phyloP scores from a whole-genome alignment of 176 grass and related monocot genomes.

The Oryza glumipatula region DNA sequence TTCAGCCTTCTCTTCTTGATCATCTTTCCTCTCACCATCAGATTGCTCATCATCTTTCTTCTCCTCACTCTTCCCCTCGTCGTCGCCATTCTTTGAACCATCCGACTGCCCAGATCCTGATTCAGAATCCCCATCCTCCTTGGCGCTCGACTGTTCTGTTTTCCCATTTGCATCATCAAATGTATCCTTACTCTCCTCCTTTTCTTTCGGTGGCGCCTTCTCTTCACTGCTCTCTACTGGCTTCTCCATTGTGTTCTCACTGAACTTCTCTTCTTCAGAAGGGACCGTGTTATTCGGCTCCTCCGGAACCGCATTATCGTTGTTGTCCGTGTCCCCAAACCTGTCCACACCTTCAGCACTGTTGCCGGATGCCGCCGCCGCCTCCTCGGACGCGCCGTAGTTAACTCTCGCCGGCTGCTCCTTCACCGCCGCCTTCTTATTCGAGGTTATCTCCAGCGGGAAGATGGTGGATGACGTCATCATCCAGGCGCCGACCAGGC shows the following conservation, averaged over 20 bases:
- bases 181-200: constrained; percentile 39
- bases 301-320: constrained; percentile 37
- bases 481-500: constrained; percentile 86
- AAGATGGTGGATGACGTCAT: constrained; percentile 87
- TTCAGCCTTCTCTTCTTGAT: constrained; percentile 54
- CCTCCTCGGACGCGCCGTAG: constrained; percentile 46
- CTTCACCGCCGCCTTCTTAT: constrained; percentile 54
- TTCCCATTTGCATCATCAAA: constrained; percentile 63
- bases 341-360: constrained; percentile 40
- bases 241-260: constrained; percentile 49
- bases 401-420: constrained; percentile 36
- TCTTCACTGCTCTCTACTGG: constrained; percentile 49
- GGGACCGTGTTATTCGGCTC: constrained; percentile 48
- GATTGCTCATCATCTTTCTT: constrained; percentile 41
- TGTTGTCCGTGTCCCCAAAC: constrained; percentile 53
- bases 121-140: constrained; percentile 31
- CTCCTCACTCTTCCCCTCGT: constrained; percentile 24
- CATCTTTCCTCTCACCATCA: constrained; percentile 46
- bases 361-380: constrained; percentile 29
- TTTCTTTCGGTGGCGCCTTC: constrained; percentile 38
- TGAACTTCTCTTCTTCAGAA: constrained; percentile 49
- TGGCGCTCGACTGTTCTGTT: constrained; percentile 29
- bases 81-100: constrained; percentile 22
- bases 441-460: constrained; percentile 54
- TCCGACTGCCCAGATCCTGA: constrained; percentile 28